Conservation (phyloP, 169 alveolate genomes). For the Babesia ovata region DNA sequence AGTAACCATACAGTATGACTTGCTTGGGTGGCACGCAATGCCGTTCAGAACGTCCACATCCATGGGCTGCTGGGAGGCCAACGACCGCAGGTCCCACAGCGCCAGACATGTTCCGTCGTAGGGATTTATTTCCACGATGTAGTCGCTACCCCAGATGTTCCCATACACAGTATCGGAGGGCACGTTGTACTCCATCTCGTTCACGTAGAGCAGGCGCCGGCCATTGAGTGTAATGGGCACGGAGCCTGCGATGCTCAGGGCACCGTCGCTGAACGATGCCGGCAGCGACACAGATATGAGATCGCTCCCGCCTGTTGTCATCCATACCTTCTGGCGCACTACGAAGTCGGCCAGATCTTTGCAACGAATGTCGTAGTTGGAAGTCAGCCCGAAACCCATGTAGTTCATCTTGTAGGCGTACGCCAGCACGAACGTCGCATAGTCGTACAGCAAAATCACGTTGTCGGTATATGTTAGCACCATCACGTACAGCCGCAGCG, state of each 20-base stretch:
- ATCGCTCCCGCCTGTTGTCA: constrained; percentile 65
- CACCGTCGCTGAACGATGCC: constrained; percentile 25
- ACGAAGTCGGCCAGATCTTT: constrained; percentile 40
- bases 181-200: constrained; percentile 70
- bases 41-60: constrained; percentile 32
- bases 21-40: constrained; percentile 26
- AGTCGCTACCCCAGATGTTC: constrained; percentile 63
- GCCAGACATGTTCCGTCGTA: constrained; percentile 49
- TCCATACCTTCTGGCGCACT: constrained; percentile 61
- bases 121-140: constrained; percentile 53
- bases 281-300: constrained; percentile 65
- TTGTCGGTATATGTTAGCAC: constrained; percentile 66
- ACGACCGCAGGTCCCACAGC: constrained; percentile 38
- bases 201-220: constrained; percentile 28
- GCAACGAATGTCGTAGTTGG: constrained; percentile 51
- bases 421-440: constrained; percentile 38
- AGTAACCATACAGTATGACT: background rate
- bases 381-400: constrained; percentile 72
- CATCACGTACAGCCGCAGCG: constrained; percentile 55
- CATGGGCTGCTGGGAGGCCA: constrained; percentile 8
- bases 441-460: constrained; percentile 56
- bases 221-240: constrained; percentile 61
- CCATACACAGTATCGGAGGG: constrained; percentile 48
- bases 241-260: constrained; percentile 16
- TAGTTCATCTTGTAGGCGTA: constrained; percentile 27